Evolutionary conservation across 2,329 filamentous ascomycete genomes (phyloP).

Genomic region (Fusarium sp.): DNA sequence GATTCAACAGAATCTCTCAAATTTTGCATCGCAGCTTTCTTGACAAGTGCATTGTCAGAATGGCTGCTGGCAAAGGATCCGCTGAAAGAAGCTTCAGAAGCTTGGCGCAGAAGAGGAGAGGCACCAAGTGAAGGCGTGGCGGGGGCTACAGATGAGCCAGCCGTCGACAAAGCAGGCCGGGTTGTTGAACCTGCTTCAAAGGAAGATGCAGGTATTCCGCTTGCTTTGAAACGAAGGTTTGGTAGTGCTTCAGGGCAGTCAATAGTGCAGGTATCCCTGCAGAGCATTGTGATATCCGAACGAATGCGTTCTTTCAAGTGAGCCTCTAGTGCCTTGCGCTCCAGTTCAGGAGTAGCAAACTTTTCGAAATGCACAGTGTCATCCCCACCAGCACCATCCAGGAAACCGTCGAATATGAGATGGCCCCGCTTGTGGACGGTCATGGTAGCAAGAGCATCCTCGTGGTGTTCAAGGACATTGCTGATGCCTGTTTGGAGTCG

Average conservation of each 20-base stretch:
- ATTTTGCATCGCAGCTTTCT: conserved; percentile 41
- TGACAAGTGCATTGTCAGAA: conserved; percentile 43
- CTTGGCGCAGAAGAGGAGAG: conserved; percentile 27
- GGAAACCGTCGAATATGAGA: conserved; percentile 55
- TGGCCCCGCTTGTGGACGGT: conserved; percentile 66
- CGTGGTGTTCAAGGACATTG: conserved; percentile 61
- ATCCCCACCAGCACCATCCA: conserved; percentile 51
- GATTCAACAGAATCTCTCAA: conserved; percentile 37
- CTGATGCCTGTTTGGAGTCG: conserved; percentile 64
- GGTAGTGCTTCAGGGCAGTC: conserved; percentile 48
- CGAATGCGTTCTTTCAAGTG: conserved; percentile 61
- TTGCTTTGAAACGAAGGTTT: conserved; percentile 45
- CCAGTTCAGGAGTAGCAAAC: conserved; percentile 52
- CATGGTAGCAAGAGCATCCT: conserved; percentile 59
- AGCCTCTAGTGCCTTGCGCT: conserved; percentile 55
- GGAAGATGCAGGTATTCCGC: conserved; percentile 36
- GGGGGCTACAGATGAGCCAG: conserved; percentile 27
- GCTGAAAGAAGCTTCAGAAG: conserved; percentile 39
- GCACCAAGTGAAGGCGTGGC: conserved; percentile 29
- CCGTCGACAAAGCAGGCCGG: conserved; percentile 23
- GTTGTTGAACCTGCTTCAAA: conserved; percentile 9
- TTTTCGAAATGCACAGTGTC: conserved; percentile 48
- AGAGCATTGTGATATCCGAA: conserved; percentile 62
- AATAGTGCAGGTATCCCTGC: conserved; percentile 64
- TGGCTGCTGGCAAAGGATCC: conserved; percentile 42